A percentile compares a stretch with the other conserved stretches of the same genome.
Evolutionary conservation across 176 grass and related monocot genomes (phyloP).

Genomic region (Guadua angustifolia): DNA sequence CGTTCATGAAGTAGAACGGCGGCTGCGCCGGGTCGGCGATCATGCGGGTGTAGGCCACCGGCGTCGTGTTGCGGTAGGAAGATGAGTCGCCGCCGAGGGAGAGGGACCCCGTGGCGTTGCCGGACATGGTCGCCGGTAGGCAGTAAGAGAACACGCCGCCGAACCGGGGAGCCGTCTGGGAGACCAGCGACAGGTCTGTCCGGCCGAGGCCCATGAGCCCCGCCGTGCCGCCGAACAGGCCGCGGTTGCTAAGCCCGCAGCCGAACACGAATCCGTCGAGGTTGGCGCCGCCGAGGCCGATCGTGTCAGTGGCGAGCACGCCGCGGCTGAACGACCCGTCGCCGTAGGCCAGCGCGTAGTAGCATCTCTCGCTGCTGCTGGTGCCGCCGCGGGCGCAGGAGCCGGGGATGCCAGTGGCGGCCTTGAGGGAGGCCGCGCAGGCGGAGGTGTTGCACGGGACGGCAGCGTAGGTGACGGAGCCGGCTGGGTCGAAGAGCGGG

Average conservation of each 20-base stretch:
- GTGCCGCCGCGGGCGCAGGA: conserved; percentile 41
- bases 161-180: conserved; percentile 55
- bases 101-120: conserved; percentile 57
- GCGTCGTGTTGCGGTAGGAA: conserved; percentile 57
- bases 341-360: conserved; percentile 77
- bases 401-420: conserved; percentile 69
- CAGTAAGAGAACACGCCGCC: conserved; percentile 83
- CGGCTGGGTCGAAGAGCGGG: conserved; percentile 76
- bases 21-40: conserved; percentile 70
- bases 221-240: conserved; percentile 71
- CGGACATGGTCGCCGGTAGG: conserved; percentile 44
- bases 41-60: conserved; percentile 77
- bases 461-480: conserved; percentile 67
- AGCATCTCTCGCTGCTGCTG: conserved; percentile 47
- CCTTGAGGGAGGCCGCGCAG: conserved; percentile 66
- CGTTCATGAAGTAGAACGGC: conserved; percentile 91
- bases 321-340: conserved; percentile 91
- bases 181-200: conserved; percentile 63
- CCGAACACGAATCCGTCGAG: conserved; percentile 80
- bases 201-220: conserved; percentile 79
- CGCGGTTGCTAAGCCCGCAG: conserved; percentile 76
- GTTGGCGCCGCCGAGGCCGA: conserved; percentile 56
- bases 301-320: conserved; percentile 70
- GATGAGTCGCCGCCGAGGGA: conserved; percentile 58
- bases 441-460: conserved; percentile 76